phyloP scores from a whole-genome alignment of 306 rosid species.

The Begonia masoniana region DNA sequence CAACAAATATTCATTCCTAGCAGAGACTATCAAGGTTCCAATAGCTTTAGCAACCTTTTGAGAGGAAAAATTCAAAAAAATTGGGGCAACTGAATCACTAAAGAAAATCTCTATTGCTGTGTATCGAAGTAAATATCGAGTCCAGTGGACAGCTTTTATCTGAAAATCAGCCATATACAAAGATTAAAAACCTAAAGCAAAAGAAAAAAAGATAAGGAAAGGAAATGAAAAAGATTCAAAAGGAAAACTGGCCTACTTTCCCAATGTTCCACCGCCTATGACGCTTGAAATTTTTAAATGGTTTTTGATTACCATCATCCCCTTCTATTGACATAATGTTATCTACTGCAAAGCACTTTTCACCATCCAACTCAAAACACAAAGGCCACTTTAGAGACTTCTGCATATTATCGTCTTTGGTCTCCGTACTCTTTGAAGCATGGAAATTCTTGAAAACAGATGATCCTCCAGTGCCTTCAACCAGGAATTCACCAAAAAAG shows the following conservation, averaged over 20 bases:
- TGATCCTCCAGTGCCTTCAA: constrained; percentile 93
- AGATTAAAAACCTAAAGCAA: constrained; percentile 5
- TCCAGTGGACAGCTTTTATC: constrained; percentile 91
- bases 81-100: constrained; percentile 74
- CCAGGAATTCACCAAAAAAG: constrained; percentile 79
- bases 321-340: constrained; percentile 39
- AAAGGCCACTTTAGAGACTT: constrained; percentile 42
- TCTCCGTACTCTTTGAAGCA: constrained; percentile 44
- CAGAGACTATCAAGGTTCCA: constrained; percentile 70
- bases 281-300: constrained; percentile 65
- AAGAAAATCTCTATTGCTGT: constrained; percentile 91
- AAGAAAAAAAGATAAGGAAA: background rate
- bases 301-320: constrained; percentile 33
- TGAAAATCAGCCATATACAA: constrained; percentile 20
- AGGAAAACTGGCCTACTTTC: constrained; percentile 42
- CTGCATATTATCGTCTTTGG: constrained; percentile 56
- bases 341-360: constrained; percentile 33
- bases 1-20: constrained; percentile 72
- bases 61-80: constrained; percentile 75
- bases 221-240: constrained; percentile 5
- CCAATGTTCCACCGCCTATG: constrained; percentile 87
- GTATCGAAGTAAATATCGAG: constrained; percentile 87
- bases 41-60: constrained; percentile 84
- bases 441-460: constrained; percentile 70
- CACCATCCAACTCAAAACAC: constrained; percentile 44